Evolutionary conservation across 2,329 filamentous ascomycete genomes (phyloP).

Genomic region (Pseudogymnoascus sp.): DNA sequence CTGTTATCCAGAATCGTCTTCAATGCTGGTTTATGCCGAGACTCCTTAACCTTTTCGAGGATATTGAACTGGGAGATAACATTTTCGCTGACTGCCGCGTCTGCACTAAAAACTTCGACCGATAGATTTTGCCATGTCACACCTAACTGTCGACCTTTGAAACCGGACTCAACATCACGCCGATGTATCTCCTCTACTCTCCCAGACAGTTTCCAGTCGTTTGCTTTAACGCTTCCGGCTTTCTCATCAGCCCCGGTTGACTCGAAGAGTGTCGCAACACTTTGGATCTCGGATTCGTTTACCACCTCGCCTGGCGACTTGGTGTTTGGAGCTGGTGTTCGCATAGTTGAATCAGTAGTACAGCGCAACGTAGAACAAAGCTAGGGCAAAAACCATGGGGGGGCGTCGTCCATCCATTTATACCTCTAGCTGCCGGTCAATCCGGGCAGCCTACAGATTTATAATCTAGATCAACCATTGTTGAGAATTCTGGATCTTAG

Average conservation of each 20-base stretch:
- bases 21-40: constrained; percentile 46
- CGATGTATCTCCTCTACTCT: background rate
- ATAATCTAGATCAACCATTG: background rate
- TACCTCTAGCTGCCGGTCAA: background rate
- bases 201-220: background rate
- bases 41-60: constrained; percentile 43
- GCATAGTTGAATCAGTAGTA: background rate
- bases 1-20: constrained; percentile 57
- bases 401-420: background rate
- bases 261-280: background rate
- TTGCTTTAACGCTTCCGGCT: background rate
- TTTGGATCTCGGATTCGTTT: background rate
- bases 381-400: background rate
- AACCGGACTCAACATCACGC: background rate
- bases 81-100: constrained; percentile 40
- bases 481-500: background rate
- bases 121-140: constrained; percentile 27
- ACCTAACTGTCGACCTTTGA: constrained; percentile 17
- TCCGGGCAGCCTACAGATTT: background rate
- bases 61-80: constrained; percentile 51
- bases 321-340: background rate
- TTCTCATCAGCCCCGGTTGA: background rate
- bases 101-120: constrained; percentile 26
- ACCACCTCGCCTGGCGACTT: background rate
- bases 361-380: background rate